Percentiles rank a stretch among this genome's conserved stretches.
These are phyloP conservation scores for Penicillium sp. DNA, from an alignment of 2,329 filamentous ascomycete species.

Conservation along the genomic window DNA sequence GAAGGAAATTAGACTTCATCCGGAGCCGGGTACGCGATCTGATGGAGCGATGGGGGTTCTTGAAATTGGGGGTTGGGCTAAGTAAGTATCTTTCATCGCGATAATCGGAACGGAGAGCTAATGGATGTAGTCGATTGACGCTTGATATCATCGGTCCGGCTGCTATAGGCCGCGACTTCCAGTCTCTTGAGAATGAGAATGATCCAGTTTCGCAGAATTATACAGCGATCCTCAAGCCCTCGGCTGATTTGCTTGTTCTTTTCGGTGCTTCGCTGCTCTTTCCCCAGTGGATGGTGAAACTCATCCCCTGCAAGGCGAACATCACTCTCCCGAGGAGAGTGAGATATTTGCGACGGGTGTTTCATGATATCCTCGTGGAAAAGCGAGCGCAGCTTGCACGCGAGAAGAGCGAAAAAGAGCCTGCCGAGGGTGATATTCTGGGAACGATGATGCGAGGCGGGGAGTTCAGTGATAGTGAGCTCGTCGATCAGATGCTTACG, in stretches of 20 bases:
- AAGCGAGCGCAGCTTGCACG: slow-evolving; percentile 24
- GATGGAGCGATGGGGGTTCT: slow-evolving; percentile 19
- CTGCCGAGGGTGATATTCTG: slow-evolving; percentile 35
- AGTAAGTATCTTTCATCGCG: slow-evolving; percentile 12
- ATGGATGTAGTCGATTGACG: slow-evolving; percentile 44
- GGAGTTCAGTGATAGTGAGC: slow-evolving; percentile 35
- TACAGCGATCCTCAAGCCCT: slow-evolving; percentile 48
- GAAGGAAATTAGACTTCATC: slow-evolving; percentile 24
- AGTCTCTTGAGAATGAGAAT: slow-evolving; percentile 48
- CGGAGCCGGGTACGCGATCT: slow-evolving; percentile 19
- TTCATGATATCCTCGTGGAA: slow-evolving; percentile 31
- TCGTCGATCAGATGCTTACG: slow-evolving; percentile 42
- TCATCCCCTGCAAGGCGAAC: slow-evolving; percentile 41
- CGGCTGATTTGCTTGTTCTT: slow-evolving; percentile 40
- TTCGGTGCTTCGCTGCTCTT: slow-evolving; percentile 46
- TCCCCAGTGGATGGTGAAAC: slow-evolving; percentile 49
- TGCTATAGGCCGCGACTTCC: slow-evolving; percentile 57
- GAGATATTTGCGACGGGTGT: slow-evolving; percentile 28
- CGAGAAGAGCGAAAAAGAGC: slow-evolving; percentile 36
- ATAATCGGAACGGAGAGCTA: background rate
- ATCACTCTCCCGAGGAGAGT: slow-evolving; percentile 27
- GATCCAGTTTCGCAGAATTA: slow-evolving; percentile 54
- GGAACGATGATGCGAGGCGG: slow-evolving; percentile 35
- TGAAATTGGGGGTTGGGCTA: slow-evolving; percentile 32
- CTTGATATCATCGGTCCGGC: slow-evolving; percentile 59